Conservation (phyloP, 108 stramenopile genomes). For the Pseudonitzschia delicatissima region DNA sequence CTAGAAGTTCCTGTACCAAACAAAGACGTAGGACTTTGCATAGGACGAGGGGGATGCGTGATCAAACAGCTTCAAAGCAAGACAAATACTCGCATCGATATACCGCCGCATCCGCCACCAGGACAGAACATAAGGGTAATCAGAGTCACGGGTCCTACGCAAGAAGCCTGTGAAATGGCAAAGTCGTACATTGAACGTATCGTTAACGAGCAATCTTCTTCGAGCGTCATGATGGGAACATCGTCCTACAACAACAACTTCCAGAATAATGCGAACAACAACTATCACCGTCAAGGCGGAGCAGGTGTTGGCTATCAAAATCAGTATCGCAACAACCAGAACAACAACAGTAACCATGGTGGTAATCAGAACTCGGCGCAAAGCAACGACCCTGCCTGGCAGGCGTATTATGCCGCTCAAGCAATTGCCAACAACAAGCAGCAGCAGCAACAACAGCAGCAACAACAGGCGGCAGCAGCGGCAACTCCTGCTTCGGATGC, state of each 20-base stretch:
- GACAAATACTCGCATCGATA: constrained; percentile 80
- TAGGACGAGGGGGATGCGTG: constrained; percentile 82
- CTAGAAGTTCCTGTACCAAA: constrained; percentile 76
- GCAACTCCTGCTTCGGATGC: constrained; percentile 60
- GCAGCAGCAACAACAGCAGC: constrained; percentile 39
- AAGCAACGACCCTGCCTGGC: constrained; percentile 43
- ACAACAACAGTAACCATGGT: constrained; percentile 3
- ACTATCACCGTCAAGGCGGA: constrained; percentile 31
- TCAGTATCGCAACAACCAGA: constrained; percentile 14
- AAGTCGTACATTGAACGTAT: constrained; percentile 77
- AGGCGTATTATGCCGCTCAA: constrained; percentile 43
- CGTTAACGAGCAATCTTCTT: constrained; percentile 73
- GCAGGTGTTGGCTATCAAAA: constrained; percentile 10
- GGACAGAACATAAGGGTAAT: constrained; percentile 76
- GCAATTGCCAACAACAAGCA: constrained; percentile 24
- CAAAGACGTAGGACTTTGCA: constrained; percentile 87
- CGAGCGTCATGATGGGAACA: constrained; percentile 71
- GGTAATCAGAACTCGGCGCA: constrained; percentile 7
- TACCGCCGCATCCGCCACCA: constrained; percentile 72
- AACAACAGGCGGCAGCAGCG: constrained; percentile 24
- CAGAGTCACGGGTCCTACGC: constrained; percentile 62
- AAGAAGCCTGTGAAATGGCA: constrained; percentile 68
- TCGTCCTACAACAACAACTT: constrained; percentile 32
- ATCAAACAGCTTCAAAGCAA: constrained; percentile 83
- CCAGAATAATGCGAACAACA: neutral